Conservation (phyloP, 768 basidiomycete species). For the Piloderma croceum region DNA sequence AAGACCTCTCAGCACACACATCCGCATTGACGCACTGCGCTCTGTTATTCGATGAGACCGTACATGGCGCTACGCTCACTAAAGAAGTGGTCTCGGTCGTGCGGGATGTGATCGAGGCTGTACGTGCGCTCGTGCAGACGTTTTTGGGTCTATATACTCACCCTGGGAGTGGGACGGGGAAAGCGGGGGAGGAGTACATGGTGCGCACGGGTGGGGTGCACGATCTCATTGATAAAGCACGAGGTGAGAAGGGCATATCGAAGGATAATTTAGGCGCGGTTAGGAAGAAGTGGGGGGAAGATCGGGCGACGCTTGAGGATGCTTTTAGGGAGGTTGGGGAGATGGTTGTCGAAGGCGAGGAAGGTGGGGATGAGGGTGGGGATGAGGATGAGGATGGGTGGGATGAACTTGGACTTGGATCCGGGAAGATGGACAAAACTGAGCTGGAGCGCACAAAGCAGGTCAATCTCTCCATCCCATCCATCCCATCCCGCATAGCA, state of each 20-base stretch:
- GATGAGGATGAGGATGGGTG: slow-evolving; percentile 44
- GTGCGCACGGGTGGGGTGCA: slow-evolving; percentile 56
- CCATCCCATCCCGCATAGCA: no score
- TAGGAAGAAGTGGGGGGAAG: slow-evolving; percentile 41
- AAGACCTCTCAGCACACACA: slow-evolving; percentile 45
- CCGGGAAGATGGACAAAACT: slow-evolving; percentile 37
- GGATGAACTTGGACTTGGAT: slow-evolving; percentile 56
- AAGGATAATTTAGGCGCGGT: slow-evolving; percentile 55
- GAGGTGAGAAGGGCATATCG: slow-evolving; percentile 44
- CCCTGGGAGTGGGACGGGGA: slow-evolving; percentile 14
- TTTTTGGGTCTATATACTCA: slow-evolving; percentile 34
- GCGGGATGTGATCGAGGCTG: slow-evolving; percentile 37
- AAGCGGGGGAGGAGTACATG: slow-evolving; percentile 44
- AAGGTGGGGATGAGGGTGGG: slow-evolving; percentile 27
- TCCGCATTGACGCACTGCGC: slow-evolving; percentile 48
- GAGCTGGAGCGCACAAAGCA: slow-evolving; percentile 58
- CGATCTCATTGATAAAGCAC: slow-evolving; percentile 49
- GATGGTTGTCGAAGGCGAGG: slow-evolving; percentile 40
- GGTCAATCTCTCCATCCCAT: slow-evolving; percentile 30
- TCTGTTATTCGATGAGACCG: slow-evolving; percentile 33
- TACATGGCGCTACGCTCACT: slow-evolving; percentile 43
- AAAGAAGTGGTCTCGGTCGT: slow-evolving; percentile 39
- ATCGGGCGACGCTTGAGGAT: slow-evolving; percentile 57
- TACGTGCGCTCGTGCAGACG: slow-evolving; percentile 38
- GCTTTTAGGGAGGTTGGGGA: slow-evolving; percentile 51